phyloP scores from a whole-genome alignment of 768 basidiomycete species.

The Cyclocybe aegerita region DNA sequence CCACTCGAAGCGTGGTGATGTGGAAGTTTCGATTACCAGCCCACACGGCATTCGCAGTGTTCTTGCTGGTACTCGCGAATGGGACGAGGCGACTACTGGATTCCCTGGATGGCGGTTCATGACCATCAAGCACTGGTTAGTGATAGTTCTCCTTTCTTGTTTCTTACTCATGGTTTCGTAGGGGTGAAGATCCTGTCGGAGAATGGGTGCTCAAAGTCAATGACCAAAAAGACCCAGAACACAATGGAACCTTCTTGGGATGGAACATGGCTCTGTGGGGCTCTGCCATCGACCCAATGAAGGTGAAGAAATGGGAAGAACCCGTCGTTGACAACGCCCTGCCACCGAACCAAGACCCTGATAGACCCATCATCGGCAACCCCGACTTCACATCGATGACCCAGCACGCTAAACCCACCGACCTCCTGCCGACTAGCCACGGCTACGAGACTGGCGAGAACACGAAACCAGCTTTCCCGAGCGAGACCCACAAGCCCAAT shows the following conservation, averaged over 20 bases:
- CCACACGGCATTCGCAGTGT: conserved; percentile 85
- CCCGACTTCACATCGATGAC: conserved; percentile 46
- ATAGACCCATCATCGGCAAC: conserved; percentile 33
- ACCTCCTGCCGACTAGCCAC: conserved; percentile 81
- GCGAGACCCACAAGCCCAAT: conserved; percentile 24
- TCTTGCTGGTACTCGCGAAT: conserved; percentile 66
- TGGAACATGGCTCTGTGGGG: conserved; percentile 96
- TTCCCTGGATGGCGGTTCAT: conserved; percentile 95
- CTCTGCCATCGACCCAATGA: conserved; percentile 68
- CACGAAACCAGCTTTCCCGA: conserved; percentile 61
- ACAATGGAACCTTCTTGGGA: conserved; percentile 72
- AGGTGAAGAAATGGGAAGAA: conserved; percentile 61
- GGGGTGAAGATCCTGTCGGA: conserved; percentile 91
- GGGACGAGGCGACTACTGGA: conserved; percentile 66
- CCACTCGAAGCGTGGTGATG: conserved; percentile 83
- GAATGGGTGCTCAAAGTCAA: conserved; percentile 88
- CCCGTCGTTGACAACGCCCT: conserved; percentile 50
- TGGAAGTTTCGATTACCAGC: conserved; percentile 84
- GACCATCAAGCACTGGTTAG: conserved; percentile 95
- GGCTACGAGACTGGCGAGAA: conserved; percentile 81
- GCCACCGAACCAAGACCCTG: conserved; percentile 38
- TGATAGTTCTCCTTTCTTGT: conserved; percentile 1
- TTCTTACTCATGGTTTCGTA: conserved; percentile 29
- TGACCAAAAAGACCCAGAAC: conserved; percentile 60
- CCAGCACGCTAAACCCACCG: conserved; percentile 79